Conservation (phyloP, 2,329 filamentous ascomycete species). For the Fusarium sp. region DNA sequence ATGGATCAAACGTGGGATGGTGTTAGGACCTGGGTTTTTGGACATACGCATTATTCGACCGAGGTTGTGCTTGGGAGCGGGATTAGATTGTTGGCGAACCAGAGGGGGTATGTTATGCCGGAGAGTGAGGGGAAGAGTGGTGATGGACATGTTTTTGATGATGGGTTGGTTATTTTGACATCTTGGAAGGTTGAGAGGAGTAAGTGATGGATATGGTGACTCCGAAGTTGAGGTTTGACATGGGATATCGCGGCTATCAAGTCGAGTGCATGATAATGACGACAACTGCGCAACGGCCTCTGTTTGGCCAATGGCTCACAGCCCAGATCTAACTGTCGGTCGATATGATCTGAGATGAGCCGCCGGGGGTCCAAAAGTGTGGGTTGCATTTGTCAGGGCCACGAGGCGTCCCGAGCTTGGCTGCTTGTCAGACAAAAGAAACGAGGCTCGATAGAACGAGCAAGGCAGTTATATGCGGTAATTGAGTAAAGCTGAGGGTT, state of each 20-base stretch:
- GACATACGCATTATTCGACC: conserved; percentile 57
- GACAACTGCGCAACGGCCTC: not conserved
- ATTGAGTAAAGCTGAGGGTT: not conserved
- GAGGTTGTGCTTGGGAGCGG: conserved; percentile 41
- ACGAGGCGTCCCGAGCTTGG: conserved; percentile 1
- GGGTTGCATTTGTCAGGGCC: conserved; percentile 7
- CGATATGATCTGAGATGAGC: conserved; percentile 36
- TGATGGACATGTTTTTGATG: not conserved
- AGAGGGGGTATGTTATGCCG: conserved; percentile 50
- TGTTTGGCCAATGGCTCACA: conserved; percentile 21
- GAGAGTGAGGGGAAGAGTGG: not conserved
- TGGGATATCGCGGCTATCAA: not conserved
- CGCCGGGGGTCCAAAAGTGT: conserved; percentile 4
- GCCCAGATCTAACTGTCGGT: not conserved
- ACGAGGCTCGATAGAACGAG: not conserved
- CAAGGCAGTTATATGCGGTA: not conserved
- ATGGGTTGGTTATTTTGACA: not conserved
- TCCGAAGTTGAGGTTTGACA: not conserved
- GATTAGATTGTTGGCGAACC: conserved; percentile 52
- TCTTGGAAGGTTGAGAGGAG: not conserved
- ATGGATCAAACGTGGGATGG: conserved; percentile 40
- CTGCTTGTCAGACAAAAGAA: not conserved
- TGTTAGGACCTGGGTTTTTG: conserved; percentile 55
- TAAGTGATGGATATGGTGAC: not conserved
- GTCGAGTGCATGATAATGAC: conserved; percentile 1